Percentiles rank a stretch among this genome's conserved stretches.
Evolutionary conservation across 805 yeast species (phyloP).

Genomic region (Saccharomycodes ludwigii): DNA sequence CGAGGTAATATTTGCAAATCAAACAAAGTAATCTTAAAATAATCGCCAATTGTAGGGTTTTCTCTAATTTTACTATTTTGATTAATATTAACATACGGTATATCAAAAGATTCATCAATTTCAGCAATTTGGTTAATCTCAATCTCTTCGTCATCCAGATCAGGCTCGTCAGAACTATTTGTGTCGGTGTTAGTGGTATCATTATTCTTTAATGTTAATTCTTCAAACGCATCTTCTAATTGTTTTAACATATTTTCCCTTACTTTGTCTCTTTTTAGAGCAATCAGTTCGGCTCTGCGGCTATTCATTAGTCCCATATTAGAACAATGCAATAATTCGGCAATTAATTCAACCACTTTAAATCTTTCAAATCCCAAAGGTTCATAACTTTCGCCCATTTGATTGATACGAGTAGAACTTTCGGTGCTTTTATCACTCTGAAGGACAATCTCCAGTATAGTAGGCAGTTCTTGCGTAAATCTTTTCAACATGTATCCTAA

Average conservation of each 20-base stretch:
- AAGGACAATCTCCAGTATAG: constrained; percentile 11
- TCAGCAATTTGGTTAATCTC: constrained; percentile 13
- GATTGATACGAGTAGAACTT: constrained; percentile 32
- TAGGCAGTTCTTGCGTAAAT: constrained; percentile 49
- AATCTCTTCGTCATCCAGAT: constrained; percentile 22
- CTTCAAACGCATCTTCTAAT: constrained; percentile 23
- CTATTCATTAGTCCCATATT: constrained; percentile 89
- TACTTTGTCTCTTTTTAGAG: constrained; percentile 54
- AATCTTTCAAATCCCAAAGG: constrained; percentile 87
- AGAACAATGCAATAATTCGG: constrained; percentile 93
- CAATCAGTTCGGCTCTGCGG: constrained; percentile 53
- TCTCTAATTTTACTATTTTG: constrained; percentile 32
- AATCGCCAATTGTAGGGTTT: constrained; percentile 75
- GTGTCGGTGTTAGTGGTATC: constrained; percentile 6
- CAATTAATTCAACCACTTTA: constrained; percentile 82
- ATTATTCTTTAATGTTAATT: constrained; percentile 9
- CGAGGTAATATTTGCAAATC: constrained; percentile 60
- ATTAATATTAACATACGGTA: constrained; percentile 25
- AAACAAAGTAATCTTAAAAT: constrained; percentile 65
- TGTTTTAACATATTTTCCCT: constrained; percentile 39
- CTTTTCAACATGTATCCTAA: constrained; percentile 68
- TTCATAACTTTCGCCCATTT: constrained; percentile 46
- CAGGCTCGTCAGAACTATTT: constrained; percentile 12
- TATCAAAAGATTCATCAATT: constrained; percentile 23
- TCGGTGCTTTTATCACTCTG: constrained; percentile 15